Evolutionary conservation across 2,329 filamentous ascomycete genomes (phyloP), one percentile per base, ranked within the genome.

Genomic region (Emergomyces africanus): DNA sequence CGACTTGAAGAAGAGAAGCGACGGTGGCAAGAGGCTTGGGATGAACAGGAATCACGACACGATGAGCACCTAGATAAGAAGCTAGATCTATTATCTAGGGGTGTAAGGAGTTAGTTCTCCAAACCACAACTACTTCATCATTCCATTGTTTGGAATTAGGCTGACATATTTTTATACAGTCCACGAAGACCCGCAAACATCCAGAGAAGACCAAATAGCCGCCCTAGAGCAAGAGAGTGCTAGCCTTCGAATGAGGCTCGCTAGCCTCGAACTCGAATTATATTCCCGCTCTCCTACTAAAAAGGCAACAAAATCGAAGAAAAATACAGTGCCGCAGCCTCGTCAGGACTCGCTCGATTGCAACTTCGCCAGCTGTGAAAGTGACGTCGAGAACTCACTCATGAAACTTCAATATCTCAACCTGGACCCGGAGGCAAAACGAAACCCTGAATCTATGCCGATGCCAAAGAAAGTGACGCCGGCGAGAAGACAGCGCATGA

Each of bases 31-130:
- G 82, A 81, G 0, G 87, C 84, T 0, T 82, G 90, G 71, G 87
- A 89, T 20, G 83, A 87, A 5, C 90, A 96, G 71, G 68, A 76
- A 59, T 90, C 95, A 66, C 82, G 84, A 50, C 84, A 85, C 57
- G 90, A 96, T 61, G 88, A 89, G 69, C 89, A 95, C 72, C 82
- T 94, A 69, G 91, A 97, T 71, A 83, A 83, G 64, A 99, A 99
- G 75, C 81, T 95, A 8, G 92, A 90, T 61, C 80, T 90, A 25
- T 74, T 88, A 39, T 81, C 83, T 59, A 77, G 81, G 57, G 80
- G 81, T 10, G 75, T 79, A 66, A 73, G 72, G 63, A 76, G 72
- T 71, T 76, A 71, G 68, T 64, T 66, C 64, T 46, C 54, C 46
- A 6, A 49, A n/a, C 35, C 23, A 68, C 68, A 8, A 67, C 68